These are phyloP conservation scores for Naganishia kalamii DNA, from an alignment of 768 basidiomycete genomes.

Conservation along the genomic window DNA sequence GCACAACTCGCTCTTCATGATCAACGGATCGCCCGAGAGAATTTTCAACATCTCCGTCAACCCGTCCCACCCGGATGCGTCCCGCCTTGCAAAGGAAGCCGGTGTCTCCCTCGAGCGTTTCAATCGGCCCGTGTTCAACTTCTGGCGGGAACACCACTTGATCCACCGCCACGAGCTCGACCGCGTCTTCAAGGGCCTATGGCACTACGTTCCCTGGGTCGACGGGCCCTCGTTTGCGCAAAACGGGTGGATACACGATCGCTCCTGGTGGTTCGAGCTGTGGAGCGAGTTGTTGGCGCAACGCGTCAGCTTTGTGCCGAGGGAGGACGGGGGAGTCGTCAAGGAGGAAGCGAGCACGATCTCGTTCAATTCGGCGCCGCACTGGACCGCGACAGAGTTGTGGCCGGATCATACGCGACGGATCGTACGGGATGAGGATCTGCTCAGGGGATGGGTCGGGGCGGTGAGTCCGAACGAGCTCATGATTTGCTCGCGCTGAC, in stretches of 20 bases:
- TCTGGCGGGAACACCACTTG: constrained; percentile 12
- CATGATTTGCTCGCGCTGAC: background rate
- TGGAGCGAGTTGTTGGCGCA: background rate
- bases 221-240: background rate
- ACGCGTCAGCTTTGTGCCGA: background rate
- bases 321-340: background rate
- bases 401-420: background rate
- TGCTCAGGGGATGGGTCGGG: background rate
- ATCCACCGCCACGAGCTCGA: constrained; percentile 5
- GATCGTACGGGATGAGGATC: background rate
- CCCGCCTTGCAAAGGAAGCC: background rate
- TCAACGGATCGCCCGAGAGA: background rate
- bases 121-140: background rate
- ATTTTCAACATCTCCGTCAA: background rate
- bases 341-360: background rate
- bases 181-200: background rate
- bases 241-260: background rate
- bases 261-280: background rate
- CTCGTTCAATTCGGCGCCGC: constrained; percentile 1
- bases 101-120: background rate
- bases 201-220: background rate
- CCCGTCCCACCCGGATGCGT: background rate
- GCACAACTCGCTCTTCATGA: background rate
- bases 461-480: background rate
- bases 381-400: constrained; percentile 6